phyloP scores from a whole-genome alignment of 495 filamentous ascomycete species.

The Chaetomium cochliodes region DNA sequence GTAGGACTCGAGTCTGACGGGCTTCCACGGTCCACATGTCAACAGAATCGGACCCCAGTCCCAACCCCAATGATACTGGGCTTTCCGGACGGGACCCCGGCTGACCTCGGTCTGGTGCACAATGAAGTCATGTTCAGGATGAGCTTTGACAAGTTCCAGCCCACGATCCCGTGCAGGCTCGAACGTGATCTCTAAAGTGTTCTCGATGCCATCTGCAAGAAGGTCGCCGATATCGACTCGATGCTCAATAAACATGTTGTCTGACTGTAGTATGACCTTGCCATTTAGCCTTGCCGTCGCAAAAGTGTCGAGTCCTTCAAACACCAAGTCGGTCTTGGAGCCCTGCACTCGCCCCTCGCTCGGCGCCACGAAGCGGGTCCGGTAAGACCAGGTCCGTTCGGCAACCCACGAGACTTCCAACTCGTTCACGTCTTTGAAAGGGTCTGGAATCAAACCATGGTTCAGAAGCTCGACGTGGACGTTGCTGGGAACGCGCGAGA shows the following conservation, averaged over 20 bases:
- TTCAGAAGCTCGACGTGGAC: constrained; percentile 32
- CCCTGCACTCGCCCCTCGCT: too few relatives aligned
- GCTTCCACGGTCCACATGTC: constrained; percentile 74
- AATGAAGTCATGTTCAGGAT: constrained; percentile 48
- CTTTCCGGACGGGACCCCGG: constrained; percentile 45
- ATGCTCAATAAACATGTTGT: constrained; percentile 67
- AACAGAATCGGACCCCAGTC: constrained; percentile 76
- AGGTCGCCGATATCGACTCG: constrained; percentile 39
- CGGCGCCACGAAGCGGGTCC: constrained; percentile 44
- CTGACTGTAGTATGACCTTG: constrained; percentile 53
- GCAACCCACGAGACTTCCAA: constrained; percentile 65
- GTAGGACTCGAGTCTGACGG: constrained; percentile 63
- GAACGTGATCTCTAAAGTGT: constrained; percentile 45
- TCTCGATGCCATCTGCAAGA: constrained; percentile 20
- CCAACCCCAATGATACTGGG: constrained; percentile 63
- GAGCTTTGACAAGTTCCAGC: constrained; percentile 39
- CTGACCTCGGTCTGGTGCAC: constrained; percentile 49
- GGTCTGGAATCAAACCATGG: constrained; percentile 52
- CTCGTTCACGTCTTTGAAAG: constrained; percentile 69
- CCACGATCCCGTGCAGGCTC: constrained; percentile 44
- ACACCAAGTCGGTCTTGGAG: constrained; percentile 54
- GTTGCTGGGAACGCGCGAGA: constrained; percentile 26
- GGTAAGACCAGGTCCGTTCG: constrained; percentile 63
- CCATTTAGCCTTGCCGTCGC: constrained; percentile 66
- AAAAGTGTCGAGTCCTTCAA: constrained; percentile 74